Percentiles rank a stretch among this genome's conserved stretches.
Evolutionary conservation across 2,329 filamentous ascomycete species (phyloP).

Genomic region (Ceratocystis albifundus): DNA sequence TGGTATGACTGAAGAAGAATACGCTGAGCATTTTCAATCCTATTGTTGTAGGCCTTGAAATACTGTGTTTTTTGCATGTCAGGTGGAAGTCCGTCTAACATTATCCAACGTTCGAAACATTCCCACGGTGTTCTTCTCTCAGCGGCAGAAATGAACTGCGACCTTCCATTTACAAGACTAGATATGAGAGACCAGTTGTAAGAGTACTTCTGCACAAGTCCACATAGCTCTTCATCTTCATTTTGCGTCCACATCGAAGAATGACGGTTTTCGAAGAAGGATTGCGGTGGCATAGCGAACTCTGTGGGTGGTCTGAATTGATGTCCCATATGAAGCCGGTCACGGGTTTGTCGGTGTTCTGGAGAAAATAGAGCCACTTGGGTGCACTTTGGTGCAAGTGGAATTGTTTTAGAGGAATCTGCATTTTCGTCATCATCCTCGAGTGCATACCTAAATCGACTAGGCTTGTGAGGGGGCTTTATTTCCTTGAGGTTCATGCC

Average conservation of each 20-base stretch:
- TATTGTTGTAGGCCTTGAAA: conserved; percentile 60
- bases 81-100: conserved; percentile 75
- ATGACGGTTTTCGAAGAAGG: conserved; percentile 76
- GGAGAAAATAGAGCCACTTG: conserved; percentile 81
- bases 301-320: conserved; percentile 90
- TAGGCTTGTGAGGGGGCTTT: conserved; percentile 60
- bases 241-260: conserved; percentile 84
- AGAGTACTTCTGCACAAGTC: conserved; percentile 77
- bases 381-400: conserved; percentile 55
- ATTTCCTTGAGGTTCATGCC: conserved; percentile 59
- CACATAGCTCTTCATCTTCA: conserved; percentile 82
- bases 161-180: conserved; percentile 61
- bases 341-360: conserved; percentile 78
- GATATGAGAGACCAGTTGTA: conserved; percentile 98
- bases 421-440: conserved; percentile 52
- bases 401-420: conserved; percentile 27
- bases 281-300: conserved; percentile 76
- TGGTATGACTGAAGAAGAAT: conserved; percentile 44
- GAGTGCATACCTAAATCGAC: conserved; percentile 69
- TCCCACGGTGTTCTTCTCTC: conserved; percentile 94
- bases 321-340: conserved; percentile 80
- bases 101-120: conserved; percentile 95
- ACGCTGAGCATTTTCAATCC: conserved; percentile 50
- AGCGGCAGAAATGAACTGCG: conserved; percentile 68
- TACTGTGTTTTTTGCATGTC: conserved; percentile 95